Percentiles rank a stretch among this genome's conserved stretches.
phyloP scores from a whole-genome alignment of 257 asterid species.

The Gynochthodes officinalis region DNA sequence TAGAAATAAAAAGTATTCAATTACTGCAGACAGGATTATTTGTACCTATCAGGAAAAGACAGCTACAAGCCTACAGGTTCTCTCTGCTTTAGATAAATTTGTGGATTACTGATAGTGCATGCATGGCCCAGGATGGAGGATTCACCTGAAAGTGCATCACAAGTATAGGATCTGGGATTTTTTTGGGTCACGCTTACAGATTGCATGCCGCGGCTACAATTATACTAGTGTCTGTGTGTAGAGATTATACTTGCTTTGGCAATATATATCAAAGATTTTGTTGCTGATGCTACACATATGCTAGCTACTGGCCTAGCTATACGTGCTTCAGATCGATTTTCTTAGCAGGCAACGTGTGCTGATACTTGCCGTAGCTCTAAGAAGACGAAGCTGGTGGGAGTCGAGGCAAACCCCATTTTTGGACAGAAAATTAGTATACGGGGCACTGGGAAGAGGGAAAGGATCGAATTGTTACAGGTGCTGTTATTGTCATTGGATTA shows the following conservation, averaged over 20 bases:
- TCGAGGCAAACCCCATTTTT: neutral
- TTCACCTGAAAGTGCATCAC: slow-evolving; percentile 1
- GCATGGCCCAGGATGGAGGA: no score
- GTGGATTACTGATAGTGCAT: no score
- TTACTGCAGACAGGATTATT: no score
- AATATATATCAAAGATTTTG: neutral
- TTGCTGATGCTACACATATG: neutral
- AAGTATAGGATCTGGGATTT: slow-evolving; percentile 8
- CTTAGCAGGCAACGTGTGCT: neutral
- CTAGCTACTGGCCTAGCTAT: no score
- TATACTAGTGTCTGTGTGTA: neutral
- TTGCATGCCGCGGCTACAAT: slow-evolving; percentile 4
- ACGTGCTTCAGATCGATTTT: no score
- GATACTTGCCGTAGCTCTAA: neutral
- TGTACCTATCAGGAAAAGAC: no score
- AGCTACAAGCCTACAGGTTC: no score
- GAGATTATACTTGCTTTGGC: neutral
- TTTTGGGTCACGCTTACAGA: slow-evolving; percentile 7
- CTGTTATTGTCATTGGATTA: no score
- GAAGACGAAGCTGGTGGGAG: neutral
- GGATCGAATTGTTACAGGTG: no score
- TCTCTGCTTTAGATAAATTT: no score
- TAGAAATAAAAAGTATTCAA: no score
- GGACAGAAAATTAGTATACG: no score
- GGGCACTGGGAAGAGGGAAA: neutral